Evolutionary conservation across 495 filamentous ascomycete genomes (phyloP), one percentile per base, ranked within the genome.

Genomic region (Antarctomyces pellizariae): DNA sequence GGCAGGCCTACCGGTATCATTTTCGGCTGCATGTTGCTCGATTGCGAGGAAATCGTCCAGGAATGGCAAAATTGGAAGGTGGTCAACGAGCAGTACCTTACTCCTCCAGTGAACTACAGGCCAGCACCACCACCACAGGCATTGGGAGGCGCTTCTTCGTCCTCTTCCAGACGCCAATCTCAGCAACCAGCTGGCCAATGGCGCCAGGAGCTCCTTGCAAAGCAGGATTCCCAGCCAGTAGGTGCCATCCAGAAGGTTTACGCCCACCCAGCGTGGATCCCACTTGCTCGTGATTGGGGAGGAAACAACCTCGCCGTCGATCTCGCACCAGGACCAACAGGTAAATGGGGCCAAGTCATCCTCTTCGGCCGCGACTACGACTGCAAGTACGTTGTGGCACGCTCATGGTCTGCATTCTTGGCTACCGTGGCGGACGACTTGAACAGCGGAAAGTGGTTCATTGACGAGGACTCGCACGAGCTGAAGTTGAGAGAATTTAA

Each of bases 351-450:
- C 24, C 86, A 99, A 42, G 64, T 99, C 25, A 91, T 99, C 38
- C 64, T 99, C 22, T 91, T 91, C 35, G 86, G 86, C 20, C 75
- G 86, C 13, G 86, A 99, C 50, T 99, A 92, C 48, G 86, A 99
- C 47, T 89, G 76, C 50, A 99, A 95, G 51, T 95, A 86, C 41
- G 84, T 99, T 13, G 60, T 99, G 30, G 73, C 86, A 16, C 71
- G 75, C 22, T 95, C 86, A 2, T 99, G 86, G 86, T 67, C 73
- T 10, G 59, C 71, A 6, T 83, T 99, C 39, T 49, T 99, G 7
- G 82, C 79, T 7, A 65, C 66, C 15, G 62, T 93, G 9, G 79
- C 86, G 11, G 89, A 95, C 38, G 86, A 99, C 36, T 50, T 99
- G 34, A 64, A 59, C 49, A 76, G 77, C 35, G 70, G 77, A 28